phyloP scores from a whole-genome alignment of 1,139 yeast genomes.

The Tardiomyces blankii region DNA sequence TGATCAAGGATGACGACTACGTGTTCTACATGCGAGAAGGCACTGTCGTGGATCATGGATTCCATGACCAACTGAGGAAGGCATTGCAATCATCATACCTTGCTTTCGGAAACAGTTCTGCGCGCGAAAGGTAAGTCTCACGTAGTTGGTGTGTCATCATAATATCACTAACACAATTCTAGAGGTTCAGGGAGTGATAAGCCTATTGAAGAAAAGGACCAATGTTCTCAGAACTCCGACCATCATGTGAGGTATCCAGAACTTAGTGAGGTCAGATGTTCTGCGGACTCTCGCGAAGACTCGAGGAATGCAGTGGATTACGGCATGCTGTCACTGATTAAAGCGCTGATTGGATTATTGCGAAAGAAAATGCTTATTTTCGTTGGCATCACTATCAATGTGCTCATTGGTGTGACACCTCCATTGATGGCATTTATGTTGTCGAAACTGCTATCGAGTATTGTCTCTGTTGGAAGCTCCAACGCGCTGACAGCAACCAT shows the following conservation, averaged over 20 bases:
- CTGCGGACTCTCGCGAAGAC: too few relatives aligned
- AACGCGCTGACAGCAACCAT: slow-evolving; percentile 55
- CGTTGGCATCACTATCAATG: slow-evolving; percentile 43
- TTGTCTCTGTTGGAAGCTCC: slow-evolving; percentile 19
- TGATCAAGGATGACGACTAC: slow-evolving; percentile 42
- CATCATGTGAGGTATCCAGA: too few relatives aligned
- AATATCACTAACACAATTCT: too few relatives aligned
- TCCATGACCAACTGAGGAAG: not conserved
- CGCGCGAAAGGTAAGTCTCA: too few relatives aligned
- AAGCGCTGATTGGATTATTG: slow-evolving; percentile 5
- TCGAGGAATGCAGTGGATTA: slow-evolving; percentile 1
- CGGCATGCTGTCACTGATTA: not conserved
- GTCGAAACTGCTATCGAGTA: slow-evolving; percentile 45
- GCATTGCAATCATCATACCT: not conserved
- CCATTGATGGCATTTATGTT: slow-evolving; percentile 76
- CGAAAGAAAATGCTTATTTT: slow-evolving; percentile 28
- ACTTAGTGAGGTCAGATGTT: too few relatives aligned
- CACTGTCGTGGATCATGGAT: slow-evolving; percentile 34
- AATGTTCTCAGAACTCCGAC: too few relatives aligned
- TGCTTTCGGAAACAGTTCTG: not conserved
- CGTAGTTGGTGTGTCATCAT: too few relatives aligned
- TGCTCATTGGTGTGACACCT: slow-evolving; percentile 49
- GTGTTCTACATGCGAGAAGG: slow-evolving; percentile 55
- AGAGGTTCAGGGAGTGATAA: too few relatives aligned
- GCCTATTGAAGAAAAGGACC: too few relatives aligned